Conservation (phyloP, 495 filamentous ascomycete species). For the Margaritispora aquatica region DNA sequence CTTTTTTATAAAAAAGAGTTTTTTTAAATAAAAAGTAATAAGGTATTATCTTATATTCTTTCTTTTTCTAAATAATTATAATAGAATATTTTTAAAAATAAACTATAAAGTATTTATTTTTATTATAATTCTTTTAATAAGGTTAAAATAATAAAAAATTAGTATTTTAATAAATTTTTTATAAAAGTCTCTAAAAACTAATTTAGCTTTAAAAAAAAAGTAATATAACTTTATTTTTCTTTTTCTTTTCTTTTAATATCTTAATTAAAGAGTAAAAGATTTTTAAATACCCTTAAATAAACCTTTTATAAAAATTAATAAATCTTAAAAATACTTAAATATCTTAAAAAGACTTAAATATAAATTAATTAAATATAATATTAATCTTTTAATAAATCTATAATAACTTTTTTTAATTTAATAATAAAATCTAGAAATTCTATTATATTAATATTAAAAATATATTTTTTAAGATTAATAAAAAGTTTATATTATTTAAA, state of each 20-base stretch:
- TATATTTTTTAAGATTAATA: not conserved
- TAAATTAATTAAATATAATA: not conserved
- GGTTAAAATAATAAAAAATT: not conserved
- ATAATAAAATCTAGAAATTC: not conserved
- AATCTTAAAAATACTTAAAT: too few relatives aligned
- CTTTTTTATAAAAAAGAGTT: not conserved
- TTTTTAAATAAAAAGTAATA: constrained; percentile 1
- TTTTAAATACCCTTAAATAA: not conserved
- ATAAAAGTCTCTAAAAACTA: not conserved
- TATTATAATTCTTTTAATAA: not conserved
- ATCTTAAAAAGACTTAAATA: too few relatives aligned
- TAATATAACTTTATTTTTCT: not conserved
- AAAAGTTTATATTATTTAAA: not conserved
- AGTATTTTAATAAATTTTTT: not conserved
- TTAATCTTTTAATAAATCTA: not conserved
- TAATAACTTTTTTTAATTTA: not conserved
- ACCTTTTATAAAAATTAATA: too few relatives aligned
- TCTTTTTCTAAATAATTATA: not conserved
- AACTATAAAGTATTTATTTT: not conserved
- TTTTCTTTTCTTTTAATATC: not conserved
- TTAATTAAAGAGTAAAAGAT: not conserved
- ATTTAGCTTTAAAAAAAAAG: not conserved
- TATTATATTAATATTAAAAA: constrained; percentile 1
- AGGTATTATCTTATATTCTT: not conserved
- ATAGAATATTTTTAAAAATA: not conserved